These are phyloP conservation scores for Stevia rebaudiana DNA, from an alignment of 140 eudicot genomes.

Conservation along the genomic window DNA sequence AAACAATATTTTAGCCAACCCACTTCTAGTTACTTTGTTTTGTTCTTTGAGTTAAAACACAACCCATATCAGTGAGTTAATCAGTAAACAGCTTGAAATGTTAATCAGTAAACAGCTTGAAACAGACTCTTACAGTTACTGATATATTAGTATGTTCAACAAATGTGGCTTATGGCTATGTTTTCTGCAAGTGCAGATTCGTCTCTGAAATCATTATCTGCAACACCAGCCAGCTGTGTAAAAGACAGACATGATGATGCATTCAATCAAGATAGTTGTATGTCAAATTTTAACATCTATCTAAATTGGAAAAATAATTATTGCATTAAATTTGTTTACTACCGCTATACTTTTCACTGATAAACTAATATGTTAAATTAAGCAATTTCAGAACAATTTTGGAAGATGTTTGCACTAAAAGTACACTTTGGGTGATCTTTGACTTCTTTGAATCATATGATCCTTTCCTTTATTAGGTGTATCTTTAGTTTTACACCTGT, in stretches of 20 bases:
- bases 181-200: constrained; percentile 17
- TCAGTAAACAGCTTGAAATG: too few relatives aligned
- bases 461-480: neutral
- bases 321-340: neutral
- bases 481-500: neutral
- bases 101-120: too few relatives aligned
- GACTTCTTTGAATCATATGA: neutral
- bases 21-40: too few relatives aligned
- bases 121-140: neutral
- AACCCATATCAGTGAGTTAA: too few relatives aligned
- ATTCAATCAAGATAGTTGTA: neutral
- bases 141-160: neutral
- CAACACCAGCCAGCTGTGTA: constrained; percentile 7
- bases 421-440: neutral
- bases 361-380: too few relatives aligned
- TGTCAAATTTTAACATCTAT: neutral
- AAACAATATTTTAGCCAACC: too few relatives aligned
- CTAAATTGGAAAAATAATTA: neutral
- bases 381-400: neutral
- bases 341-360: too few relatives aligned
- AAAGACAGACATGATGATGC: neutral
- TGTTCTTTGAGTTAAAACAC: too few relatives aligned
- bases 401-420: neutral
- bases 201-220: constrained; percentile 5
- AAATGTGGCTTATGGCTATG: neutral